phyloP scores from a whole-genome alignment of 371 early-diverging fungal species.

The Synchytrium microbalum region DNA sequence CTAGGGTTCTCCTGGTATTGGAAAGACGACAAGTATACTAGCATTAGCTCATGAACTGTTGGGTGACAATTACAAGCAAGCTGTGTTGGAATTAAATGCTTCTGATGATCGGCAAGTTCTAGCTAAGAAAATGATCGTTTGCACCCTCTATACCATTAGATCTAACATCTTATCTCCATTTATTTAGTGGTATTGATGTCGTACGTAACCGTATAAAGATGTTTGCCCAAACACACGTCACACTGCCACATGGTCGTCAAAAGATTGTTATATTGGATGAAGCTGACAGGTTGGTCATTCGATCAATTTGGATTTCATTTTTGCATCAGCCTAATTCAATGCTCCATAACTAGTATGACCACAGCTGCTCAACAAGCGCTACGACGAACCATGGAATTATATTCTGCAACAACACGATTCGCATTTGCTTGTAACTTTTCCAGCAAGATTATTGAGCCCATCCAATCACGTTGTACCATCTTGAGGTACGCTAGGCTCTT shows the following conservation, averaged over 20 bases:
- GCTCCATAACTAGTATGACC: constrained; percentile 61
- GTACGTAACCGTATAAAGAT: constrained; percentile 95
- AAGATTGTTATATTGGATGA: constrained; percentile 98
- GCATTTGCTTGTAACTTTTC: constrained; percentile 97
- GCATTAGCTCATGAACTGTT: constrained; percentile 85
- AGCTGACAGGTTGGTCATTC: constrained; percentile 61
- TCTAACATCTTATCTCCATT: no score
- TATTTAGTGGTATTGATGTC: constrained; percentile 93
- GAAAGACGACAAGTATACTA: constrained; percentile 96
- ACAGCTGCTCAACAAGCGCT: constrained; percentile 92
- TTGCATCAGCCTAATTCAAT: neutral
- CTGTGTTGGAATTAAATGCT: constrained; percentile 83
- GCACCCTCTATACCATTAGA: neutral
- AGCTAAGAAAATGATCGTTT: neutral
- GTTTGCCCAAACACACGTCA: constrained; percentile 97
- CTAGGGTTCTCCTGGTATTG: constrained; percentile 96
- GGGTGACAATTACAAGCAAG: constrained; percentile 75
- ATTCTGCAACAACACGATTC: constrained; percentile 91
- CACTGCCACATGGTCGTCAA: constrained; percentile 69
- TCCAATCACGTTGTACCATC: constrained; percentile 97
- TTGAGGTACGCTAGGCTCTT: constrained; percentile 77
- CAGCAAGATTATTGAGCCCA: constrained; percentile 98
- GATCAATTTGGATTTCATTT: constrained; percentile 1
- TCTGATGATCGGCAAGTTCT: constrained; percentile 87
- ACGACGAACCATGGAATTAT: constrained; percentile 95